Evolutionary conservation across 768 basidiomycete genomes (phyloP).

Genomic region (Mycena belliarum): DNA sequence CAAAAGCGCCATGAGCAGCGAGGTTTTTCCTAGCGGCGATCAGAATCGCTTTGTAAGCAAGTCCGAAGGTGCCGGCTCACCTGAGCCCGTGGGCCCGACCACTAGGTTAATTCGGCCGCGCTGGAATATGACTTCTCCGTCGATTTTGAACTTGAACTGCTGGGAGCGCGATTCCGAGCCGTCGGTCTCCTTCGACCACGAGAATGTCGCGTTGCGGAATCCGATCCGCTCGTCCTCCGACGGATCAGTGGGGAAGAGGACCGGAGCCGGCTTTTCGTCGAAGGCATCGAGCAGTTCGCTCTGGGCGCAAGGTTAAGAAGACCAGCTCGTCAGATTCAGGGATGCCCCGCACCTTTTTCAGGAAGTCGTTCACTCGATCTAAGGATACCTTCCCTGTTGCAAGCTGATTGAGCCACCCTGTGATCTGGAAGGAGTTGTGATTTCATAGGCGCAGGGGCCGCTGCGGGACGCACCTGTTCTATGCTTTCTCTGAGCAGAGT

Average conservation of each 20-base stretch:
- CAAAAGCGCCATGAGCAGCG: slow-evolving; percentile 58
- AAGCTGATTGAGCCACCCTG: not conserved
- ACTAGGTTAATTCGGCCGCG: slow-evolving; percentile 57
- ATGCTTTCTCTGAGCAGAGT: not conserved
- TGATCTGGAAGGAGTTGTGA: slow-evolving; percentile 2
- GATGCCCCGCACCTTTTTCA: slow-evolving; percentile 40
- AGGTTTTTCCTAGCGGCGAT: slow-evolving; percentile 53
- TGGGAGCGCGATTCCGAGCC: slow-evolving; percentile 35
- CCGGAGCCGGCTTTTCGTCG: not conserved
- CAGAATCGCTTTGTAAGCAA: slow-evolving; percentile 1
- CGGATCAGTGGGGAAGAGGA: slow-evolving; percentile 26
- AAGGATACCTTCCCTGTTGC: slow-evolving; percentile 61
- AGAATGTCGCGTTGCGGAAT: slow-evolving; percentile 53
- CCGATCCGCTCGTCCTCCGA: slow-evolving; percentile 40
- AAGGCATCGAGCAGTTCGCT: slow-evolving; percentile 46
- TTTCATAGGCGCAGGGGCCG: slow-evolving; percentile 37
- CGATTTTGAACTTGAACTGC: slow-evolving; percentile 51
- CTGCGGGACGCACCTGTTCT: slow-evolving; percentile 18
- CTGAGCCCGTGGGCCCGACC: slow-evolving; percentile 54
- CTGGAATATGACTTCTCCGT: slow-evolving; percentile 51
- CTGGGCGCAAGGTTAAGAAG: slow-evolving; percentile 22
- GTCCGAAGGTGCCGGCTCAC: slow-evolving; percentile 16
- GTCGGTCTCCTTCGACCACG: slow-evolving; percentile 45
- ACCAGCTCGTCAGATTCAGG: slow-evolving; percentile 50
- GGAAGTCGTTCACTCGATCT: slow-evolving; percentile 48